Conservation (phyloP, 345 rosid genomes). For the Hibiscus tridactylites region DNA sequence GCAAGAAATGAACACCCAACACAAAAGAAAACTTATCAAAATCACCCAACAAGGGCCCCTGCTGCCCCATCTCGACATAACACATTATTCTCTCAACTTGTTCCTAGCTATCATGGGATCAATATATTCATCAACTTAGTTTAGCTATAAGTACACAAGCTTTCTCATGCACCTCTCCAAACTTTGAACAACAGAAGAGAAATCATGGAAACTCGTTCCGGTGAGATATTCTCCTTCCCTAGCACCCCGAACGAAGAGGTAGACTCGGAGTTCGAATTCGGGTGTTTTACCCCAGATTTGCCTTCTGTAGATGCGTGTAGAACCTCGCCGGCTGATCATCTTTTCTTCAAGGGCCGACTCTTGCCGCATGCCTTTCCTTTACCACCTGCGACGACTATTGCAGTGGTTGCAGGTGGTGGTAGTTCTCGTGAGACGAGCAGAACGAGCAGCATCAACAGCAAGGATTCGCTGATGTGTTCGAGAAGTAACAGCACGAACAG, state of each 20-base stretch:
- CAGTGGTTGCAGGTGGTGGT: background rate
- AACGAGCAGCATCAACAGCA: slow-evolving; percentile 47
- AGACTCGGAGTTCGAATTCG: slow-evolving; percentile 64
- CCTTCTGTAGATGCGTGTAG: slow-evolving; percentile 38
- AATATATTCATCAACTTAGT: background rate
- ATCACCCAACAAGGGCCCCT: slow-evolving; percentile 10
- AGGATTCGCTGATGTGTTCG: slow-evolving; percentile 47
- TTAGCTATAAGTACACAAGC: background rate
- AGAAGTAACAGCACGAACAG: slow-evolving; percentile 63
- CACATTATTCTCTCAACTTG: slow-evolving; percentile 6
- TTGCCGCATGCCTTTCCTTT: slow-evolving; percentile 66
- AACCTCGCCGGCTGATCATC: slow-evolving; percentile 78
- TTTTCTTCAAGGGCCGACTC: slow-evolving; percentile 71
- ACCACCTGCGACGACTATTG: slow-evolving; percentile 10
- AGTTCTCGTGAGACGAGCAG: slow-evolving; percentile 31
- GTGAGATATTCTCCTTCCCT: slow-evolving; percentile 37
- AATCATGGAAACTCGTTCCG: background rate
- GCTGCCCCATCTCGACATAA: slow-evolving; percentile 4
- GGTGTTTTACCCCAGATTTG: slow-evolving; percentile 50
- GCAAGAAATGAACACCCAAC: slow-evolving; percentile 5
- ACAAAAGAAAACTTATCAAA: background rate
- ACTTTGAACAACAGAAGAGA: background rate
- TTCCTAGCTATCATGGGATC: background rate
- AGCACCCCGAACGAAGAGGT: slow-evolving; percentile 27
- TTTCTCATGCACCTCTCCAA: background rate